Evolutionary conservation across 768 basidiomycete genomes (phyloP), one percentile per base, ranked within the genome.

Genomic region (Pulveroboletus sp.): DNA sequence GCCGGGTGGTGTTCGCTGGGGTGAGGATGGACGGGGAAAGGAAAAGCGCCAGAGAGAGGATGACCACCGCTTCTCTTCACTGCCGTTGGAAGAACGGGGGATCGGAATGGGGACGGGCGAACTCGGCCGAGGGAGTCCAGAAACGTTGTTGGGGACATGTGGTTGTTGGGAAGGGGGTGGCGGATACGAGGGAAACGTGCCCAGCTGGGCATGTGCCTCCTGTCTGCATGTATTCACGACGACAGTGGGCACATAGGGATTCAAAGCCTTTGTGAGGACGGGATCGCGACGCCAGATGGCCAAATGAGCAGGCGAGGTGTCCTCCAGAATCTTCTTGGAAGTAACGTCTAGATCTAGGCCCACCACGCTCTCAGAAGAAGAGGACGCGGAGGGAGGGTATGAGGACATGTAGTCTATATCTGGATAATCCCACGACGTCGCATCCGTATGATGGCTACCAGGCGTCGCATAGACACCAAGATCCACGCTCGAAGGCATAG

Each of bases 391-490:
- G 27, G 75, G 71, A 8, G 77, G 74, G 55, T 78, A 78, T 45
- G 68, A 68, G 4, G 80, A 80, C 11, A 72, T 71, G 37, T 52
- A 79, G 72, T 77, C 73, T 19, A 72, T 72, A 40, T 73, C 71
- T 13, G 75, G 68, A 37, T 70, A 70, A 27, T 71, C 70, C 80
- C 80, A 83, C 38, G 50, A 57, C 5, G 70, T 60, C 31, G 75
- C 69, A 56, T 82, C 78, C 62, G 76, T 77, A 66, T 78, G 78
- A 46, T 73, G 72, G 41, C 72, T 76, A n/a, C 67, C 70, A 12
- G 69, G 70, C 12, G 76, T 75, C 50, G 57, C 73, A 54, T 72
- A 66, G 38, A 61, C 59, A 42, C 71, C 63, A 27, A 73, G 52
- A 47, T 70, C 67, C 45, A 70, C 72, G 21, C 72, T 68, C 13